Percentiles rank a stretch among this genome's conserved stretches.
Evolutionary conservation across 2,329 filamentous ascomycete species (phyloP).

Genomic region (Microdochium trichocladiopsis): DNA sequence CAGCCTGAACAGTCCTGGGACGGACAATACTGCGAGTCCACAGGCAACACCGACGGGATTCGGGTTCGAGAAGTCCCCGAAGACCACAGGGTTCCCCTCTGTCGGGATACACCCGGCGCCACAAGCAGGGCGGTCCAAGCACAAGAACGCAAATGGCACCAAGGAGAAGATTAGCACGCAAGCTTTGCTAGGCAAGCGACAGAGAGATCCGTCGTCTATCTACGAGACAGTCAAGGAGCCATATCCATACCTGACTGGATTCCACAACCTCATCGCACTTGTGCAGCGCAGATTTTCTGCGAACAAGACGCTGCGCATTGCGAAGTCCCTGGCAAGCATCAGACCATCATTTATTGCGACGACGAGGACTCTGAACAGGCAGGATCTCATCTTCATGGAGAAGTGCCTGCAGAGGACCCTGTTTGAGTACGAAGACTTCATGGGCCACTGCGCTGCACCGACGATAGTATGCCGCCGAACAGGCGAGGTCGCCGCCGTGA

Average conservation of each 20-base stretch:
- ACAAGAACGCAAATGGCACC: conserved; percentile 28
- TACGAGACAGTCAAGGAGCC: conserved; percentile 87
- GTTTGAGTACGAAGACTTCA: conserved; percentile 88
- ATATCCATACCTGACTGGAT: conserved; percentile 84
- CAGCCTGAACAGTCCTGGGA: conserved; percentile 57
- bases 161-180: conserved; percentile 34
- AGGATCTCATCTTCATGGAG: conserved; percentile 95
- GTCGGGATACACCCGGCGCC: conserved; percentile 18
- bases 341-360: conserved; percentile 90
- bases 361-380: conserved; percentile 77
- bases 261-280: conserved; percentile 79
- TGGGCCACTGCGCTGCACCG: conserved; percentile 80
- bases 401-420: conserved; percentile 91
- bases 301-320: conserved; percentile 73
- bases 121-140: conserved; percentile 32
- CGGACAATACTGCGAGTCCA: conserved; percentile 55
- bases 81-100: conserved; percentile 26
- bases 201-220: conserved; percentile 72
- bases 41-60: conserved; percentile 36
- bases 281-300: conserved; percentile 72
- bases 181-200: conserved; percentile 49
- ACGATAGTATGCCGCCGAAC: conserved; percentile 88
- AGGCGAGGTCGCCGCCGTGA: conserved; percentile 89
- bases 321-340: conserved; percentile 80
- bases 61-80: conserved; percentile 49